A percentile compares a stretch with the other conserved stretches of the same genome.
Conservation (phyloP, 257 asterid species). For the Cynanchum wilfordii region DNA sequence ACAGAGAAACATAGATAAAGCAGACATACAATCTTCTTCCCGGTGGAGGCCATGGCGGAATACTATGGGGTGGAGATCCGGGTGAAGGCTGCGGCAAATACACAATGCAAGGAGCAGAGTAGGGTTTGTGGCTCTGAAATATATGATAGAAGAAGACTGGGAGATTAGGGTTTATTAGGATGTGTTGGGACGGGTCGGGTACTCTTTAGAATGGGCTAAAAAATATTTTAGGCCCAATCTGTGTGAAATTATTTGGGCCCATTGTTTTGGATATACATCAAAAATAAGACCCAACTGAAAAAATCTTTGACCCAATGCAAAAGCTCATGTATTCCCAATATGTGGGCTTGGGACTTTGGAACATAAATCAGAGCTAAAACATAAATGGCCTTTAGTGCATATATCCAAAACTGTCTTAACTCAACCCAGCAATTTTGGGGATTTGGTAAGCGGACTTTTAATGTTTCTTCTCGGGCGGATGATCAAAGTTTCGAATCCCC, state of each 20-base stretch:
- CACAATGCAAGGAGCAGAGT: background rate
- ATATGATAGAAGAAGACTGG: background rate
- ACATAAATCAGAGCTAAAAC: too few relatives aligned
- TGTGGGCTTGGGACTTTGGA: too few relatives aligned
- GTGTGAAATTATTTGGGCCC: background rate
- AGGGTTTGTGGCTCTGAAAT: background rate
- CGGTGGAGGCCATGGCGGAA: constrained; percentile 39
- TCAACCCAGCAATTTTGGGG: too few relatives aligned
- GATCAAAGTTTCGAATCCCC: too few relatives aligned
- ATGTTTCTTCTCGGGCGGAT: too few relatives aligned
- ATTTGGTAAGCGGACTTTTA: too few relatives aligned
- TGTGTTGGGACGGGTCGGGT: background rate
- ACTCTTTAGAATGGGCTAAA: background rate
- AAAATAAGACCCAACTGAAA: background rate
- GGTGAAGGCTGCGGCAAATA: constrained; percentile 22
- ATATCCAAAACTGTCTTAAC: too few relatives aligned
- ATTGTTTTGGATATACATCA: too few relatives aligned
- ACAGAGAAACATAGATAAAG: background rate
- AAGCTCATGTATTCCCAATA: too few relatives aligned
- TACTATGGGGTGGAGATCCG: background rate
- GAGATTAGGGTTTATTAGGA: background rate
- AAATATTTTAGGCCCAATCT: background rate
- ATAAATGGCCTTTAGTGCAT: too few relatives aligned
- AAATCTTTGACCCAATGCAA: too few relatives aligned
- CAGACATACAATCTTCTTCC: constrained; percentile 40